phyloP scores from a whole-genome alignment of 1,139 yeast species.

The Suhomyces ambrosiae region DNA sequence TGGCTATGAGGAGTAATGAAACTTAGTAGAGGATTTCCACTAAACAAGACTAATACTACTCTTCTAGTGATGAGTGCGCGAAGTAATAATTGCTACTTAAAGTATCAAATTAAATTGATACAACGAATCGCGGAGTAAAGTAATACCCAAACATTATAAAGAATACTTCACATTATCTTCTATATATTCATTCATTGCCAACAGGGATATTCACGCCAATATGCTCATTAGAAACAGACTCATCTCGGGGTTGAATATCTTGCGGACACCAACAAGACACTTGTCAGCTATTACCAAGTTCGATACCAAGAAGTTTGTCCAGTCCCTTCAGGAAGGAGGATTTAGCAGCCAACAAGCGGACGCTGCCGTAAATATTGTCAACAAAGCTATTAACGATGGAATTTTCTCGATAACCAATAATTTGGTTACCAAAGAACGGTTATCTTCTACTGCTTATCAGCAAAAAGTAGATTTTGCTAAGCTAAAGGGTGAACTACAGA shows the following conservation, averaged over 20 bases:
- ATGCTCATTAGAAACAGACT: neutral
- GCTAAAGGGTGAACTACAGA: slow-evolving; percentile 84
- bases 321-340: slow-evolving; percentile 68
- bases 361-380: slow-evolving; percentile 73
- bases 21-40: too few relatives aligned
- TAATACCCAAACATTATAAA: too few relatives aligned
- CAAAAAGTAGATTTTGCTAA: slow-evolving; percentile 97
- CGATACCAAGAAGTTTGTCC: slow-evolving; percentile 78
- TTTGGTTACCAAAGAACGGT: slow-evolving; percentile 77
- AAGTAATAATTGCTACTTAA: too few relatives aligned
- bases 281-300: slow-evolving; percentile 53
- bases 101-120: too few relatives aligned
- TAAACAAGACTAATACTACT: too few relatives aligned
- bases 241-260: neutral
- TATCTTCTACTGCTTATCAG: slow-evolving; percentile 85
- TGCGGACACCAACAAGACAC: slow-evolving; percentile 14
- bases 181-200: too few relatives aligned
- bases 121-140: too few relatives aligned
- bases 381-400: slow-evolving; percentile 81
- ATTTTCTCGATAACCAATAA: slow-evolving; percentile 72
- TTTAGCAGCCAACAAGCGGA: slow-evolving; percentile 78
- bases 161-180: too few relatives aligned
- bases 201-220: neutral
- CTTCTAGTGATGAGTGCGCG: too few relatives aligned
- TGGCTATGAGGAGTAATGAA: too few relatives aligned